A percentile compares a stretch with the other conserved stretches of the same genome.
These are phyloP conservation scores for Oryza meyeriana DNA, from an alignment of 176 grass and related monocot species.

Conservation along the genomic window DNA sequence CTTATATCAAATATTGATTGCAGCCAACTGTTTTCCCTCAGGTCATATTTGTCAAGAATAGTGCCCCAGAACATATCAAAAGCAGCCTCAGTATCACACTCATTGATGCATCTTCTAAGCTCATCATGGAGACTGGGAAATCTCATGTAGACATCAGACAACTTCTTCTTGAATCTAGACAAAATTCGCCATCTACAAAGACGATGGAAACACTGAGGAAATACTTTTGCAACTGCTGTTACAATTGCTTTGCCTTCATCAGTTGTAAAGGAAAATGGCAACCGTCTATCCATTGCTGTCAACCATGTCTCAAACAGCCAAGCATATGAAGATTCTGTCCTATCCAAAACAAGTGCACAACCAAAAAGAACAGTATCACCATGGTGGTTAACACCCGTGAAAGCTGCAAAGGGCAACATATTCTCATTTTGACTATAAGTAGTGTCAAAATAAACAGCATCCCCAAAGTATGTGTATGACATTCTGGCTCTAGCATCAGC, in stretches of 20 bases:
- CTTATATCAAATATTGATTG: slow-evolving; percentile 58
- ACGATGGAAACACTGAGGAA: slow-evolving; percentile 83
- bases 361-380: slow-evolving; percentile 81
- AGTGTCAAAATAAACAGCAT: slow-evolving; percentile 87
- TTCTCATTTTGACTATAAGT: slow-evolving; percentile 68
- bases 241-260: slow-evolving; percentile 71
- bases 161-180: slow-evolving; percentile 85
- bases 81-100: slow-evolving; percentile 46
- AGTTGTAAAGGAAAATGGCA: slow-evolving; percentile 73
- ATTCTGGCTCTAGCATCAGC: slow-evolving; percentile 89
- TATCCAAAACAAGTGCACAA: slow-evolving; percentile 82
- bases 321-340: slow-evolving; percentile 56
- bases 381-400: slow-evolving; percentile 82
- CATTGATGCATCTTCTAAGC: slow-evolving; percentile 71
- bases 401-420: slow-evolving; percentile 78
- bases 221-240: slow-evolving; percentile 64
- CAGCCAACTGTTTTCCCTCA: slow-evolving; percentile 80
- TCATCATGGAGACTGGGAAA: slow-evolving; percentile 70
- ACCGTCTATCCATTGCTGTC: slow-evolving; percentile 62
- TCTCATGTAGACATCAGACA: slow-evolving; percentile 64
- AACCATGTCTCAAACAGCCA: slow-evolving; percentile 93
- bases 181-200: slow-evolving; percentile 91
- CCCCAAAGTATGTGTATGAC: slow-evolving; percentile 76
- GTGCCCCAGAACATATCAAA: slow-evolving; percentile 81
- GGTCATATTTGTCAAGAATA: slow-evolving; percentile 74